Conservation (phyloP, 1,284 basidiomycete species). For the Wallemia mellicola region DNA sequence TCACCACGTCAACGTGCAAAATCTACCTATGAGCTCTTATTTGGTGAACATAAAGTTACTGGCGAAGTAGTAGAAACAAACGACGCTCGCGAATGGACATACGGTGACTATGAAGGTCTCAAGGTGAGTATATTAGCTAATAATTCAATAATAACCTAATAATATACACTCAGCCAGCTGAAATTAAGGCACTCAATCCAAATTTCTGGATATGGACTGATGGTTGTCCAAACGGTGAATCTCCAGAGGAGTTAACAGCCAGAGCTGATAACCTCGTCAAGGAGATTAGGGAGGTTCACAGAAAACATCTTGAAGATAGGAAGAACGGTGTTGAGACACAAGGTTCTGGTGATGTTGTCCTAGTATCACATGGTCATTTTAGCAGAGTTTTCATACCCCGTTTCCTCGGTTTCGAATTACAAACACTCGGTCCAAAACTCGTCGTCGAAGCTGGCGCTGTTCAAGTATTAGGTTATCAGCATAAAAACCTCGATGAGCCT, state of each 20-base stretch:
- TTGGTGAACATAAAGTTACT: too few relatives aligned
- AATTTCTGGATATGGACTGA: background rate
- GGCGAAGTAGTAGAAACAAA: too few relatives aligned
- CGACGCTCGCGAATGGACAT: conserved; percentile 12
- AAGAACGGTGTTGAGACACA: conserved; percentile 1
- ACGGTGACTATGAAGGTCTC: conserved; percentile 50
- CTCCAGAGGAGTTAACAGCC: conserved; percentile 3
- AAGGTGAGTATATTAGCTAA: background rate
- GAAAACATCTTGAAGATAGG: conserved; percentile 2
- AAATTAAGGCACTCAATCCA: background rate
- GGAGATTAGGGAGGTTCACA: conserved; percentile 32
- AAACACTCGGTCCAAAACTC: conserved; percentile 31
- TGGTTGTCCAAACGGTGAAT: conserved; percentile 5
- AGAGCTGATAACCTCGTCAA: conserved; percentile 35
- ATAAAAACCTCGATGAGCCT: conserved; percentile 41
- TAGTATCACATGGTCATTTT: conserved; percentile 27
- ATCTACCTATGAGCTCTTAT: conserved; percentile 52
- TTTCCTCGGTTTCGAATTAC: conserved; percentile 29
- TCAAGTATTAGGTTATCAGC: conserved; percentile 39
- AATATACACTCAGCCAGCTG: background rate
- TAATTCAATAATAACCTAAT: background rate
- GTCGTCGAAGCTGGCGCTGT: conserved; percentile 52
- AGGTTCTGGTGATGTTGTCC: background rate
- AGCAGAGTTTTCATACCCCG: conserved; percentile 50
- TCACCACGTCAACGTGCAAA: conserved; percentile 61